These are phyloP conservation scores for Lasiodiplodia theobromae DNA, from an alignment of 2,329 filamentous ascomycete genomes.

Conservation along the genomic window DNA sequence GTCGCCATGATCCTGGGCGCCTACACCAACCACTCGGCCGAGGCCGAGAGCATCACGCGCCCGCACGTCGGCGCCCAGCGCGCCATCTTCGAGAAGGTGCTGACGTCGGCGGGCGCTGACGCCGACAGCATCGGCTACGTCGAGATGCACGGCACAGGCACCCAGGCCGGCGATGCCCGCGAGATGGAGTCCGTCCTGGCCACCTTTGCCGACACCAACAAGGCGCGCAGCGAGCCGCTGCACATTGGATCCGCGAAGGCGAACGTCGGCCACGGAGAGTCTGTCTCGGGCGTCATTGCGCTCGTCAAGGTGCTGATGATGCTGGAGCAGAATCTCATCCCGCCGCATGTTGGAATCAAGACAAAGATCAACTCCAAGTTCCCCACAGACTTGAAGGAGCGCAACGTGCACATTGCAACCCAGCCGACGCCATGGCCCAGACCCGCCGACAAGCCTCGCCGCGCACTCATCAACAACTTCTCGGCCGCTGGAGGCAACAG, in stretches of 20 bases:
- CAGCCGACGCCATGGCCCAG: constrained; percentile 52
- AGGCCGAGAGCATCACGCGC: constrained; percentile 39
- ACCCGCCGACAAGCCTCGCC: constrained; percentile 16
- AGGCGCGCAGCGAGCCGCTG: constrained; percentile 32
- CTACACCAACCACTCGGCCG: constrained; percentile 52
- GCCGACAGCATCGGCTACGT: constrained; percentile 40
- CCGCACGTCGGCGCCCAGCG: constrained; percentile 36
- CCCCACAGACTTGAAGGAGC: constrained; percentile 62
- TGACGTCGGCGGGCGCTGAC: constrained; percentile 43
- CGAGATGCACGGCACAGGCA: constrained; percentile 45
- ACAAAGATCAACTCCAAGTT: constrained; percentile 66
- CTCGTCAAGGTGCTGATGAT: constrained; percentile 47
- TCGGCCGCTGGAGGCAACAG: constrained; percentile 49
- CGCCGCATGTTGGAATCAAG: constrained; percentile 73
- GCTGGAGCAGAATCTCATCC: constrained; percentile 47
- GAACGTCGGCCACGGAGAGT: constrained; percentile 47
- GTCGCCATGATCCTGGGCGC: constrained; percentile 41
- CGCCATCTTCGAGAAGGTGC: constrained; percentile 31
- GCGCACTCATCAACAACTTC: constrained; percentile 46
- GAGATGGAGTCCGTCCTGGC: constrained; percentile 35
- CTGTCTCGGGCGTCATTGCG: constrained; percentile 40
- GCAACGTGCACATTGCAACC: constrained; percentile 66
- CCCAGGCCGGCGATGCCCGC: constrained; percentile 38
- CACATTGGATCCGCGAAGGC: constrained; percentile 43
- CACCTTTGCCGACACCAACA: constrained; percentile 31